Evolutionary conservation across 1,139 yeast genomes (phyloP), one percentile per base, ranked within the genome.

Genomic region (Pichia norvegensis): DNA sequence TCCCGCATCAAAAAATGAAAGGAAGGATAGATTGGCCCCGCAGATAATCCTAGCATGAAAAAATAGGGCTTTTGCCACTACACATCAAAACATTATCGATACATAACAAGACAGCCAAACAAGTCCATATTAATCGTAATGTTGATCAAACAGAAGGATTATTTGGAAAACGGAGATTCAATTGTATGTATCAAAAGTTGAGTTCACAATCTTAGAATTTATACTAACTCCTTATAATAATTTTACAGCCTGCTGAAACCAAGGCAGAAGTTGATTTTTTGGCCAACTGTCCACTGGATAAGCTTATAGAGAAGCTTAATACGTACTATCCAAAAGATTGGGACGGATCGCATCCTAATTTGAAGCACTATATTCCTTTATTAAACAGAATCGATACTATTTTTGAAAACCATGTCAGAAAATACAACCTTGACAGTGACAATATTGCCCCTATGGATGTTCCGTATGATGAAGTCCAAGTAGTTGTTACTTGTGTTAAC

Each of bases 351-450:
- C 54, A 55, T 38, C 49, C 51, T 27, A 90, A 85, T 54, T 64
- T 90, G 40, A 74, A 75, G 53, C 82, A 81, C 50, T 90, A 95
- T 95, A 74, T 85, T 20, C 74, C 82, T 0, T 77, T 86, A 1
- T 68, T 90, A 54, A 84, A 88, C 62, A 70, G 82, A 54, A 79
- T 88, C 56, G 97, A 88, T 60, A 73, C 69, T 14, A 72, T 85
- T 19, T 67, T 86, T 47, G 85, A 80, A 45, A 55, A 56, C 4
- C 65, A 73, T 36, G 74, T 83, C 23, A 63, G 64, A 14, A 76
- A 76, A 52, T 84, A 86, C 57, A 72, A 69, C 7, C 70, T 84
- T 40, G 69, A 68, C 29, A 68, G 71, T 17, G 76, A 72, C n/a
- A 61, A 58, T 49, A 72, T 74, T 10, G 68, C 64, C 46, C 69